Percentiles rank a stretch among this genome's conserved stretches.
These are phyloP conservation scores for Clarireedia hainanense DNA, from an alignment of 2,329 filamentous ascomycete species.

Conservation along the genomic window DNA sequence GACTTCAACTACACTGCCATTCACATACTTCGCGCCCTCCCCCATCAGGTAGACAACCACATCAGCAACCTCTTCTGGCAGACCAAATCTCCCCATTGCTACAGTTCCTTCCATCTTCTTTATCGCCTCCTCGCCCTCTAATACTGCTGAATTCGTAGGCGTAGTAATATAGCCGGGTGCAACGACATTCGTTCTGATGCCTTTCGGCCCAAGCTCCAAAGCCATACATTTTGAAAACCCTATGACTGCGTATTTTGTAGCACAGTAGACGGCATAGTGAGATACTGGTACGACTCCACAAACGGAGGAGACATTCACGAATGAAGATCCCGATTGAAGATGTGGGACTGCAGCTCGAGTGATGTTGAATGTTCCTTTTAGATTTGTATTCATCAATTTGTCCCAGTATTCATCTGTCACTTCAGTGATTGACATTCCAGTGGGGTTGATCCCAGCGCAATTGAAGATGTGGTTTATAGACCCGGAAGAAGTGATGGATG, in stretches of 20 bases:
- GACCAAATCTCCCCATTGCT: constrained; percentile 31
- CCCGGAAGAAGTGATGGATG: constrained; percentile 11
- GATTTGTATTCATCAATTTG: constrained; percentile 37
- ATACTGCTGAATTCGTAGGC: constrained; percentile 40
- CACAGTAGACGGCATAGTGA: constrained; percentile 26
- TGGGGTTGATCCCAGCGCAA: constrained; percentile 42
- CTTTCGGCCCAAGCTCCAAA: constrained; percentile 30
- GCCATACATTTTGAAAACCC: constrained; percentile 33
- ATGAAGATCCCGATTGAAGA: constrained; percentile 26
- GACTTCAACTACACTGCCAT: constrained; percentile 43
- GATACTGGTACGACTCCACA: constrained; percentile 25
- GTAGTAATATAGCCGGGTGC: constrained; percentile 38
- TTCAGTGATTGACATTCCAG: constrained; percentile 32
- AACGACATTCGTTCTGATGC: constrained; percentile 32
- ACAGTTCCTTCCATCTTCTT: constrained; percentile 22
- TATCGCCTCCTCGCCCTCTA: constrained; percentile 38
- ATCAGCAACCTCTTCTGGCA: constrained; percentile 39
- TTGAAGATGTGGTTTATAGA: constrained; percentile 31
- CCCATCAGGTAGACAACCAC: constrained; percentile 43
- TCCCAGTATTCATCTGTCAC: constrained; percentile 40
- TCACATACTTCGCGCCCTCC: constrained; percentile 44
- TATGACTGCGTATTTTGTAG: constrained; percentile 34
- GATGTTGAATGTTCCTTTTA: constrained; percentile 36
- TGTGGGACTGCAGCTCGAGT: constrained; percentile 36
- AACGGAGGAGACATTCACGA: constrained; percentile 35